A percentile compares a stretch with the other conserved stretches of the same genome.
Conservation (phyloP, 2,329 filamentous ascomycete species). For the Penicillium nordicum region DNA sequence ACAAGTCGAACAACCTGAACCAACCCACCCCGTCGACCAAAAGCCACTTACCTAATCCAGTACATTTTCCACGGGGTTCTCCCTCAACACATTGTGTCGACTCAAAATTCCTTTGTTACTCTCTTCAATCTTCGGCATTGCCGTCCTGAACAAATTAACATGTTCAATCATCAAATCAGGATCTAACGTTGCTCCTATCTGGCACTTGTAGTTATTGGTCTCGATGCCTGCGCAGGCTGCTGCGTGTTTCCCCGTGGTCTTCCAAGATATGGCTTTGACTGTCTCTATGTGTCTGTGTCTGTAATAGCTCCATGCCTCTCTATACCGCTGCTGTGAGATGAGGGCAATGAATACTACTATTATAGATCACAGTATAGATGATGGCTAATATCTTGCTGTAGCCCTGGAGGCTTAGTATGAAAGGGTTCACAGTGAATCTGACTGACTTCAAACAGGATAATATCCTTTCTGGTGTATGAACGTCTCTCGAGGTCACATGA, state of each 20-base stretch:
- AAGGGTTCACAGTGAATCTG: not conserved
- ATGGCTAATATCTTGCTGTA: not conserved
- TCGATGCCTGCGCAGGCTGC: no score
- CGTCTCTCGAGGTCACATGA: not conserved
- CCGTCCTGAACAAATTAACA: not conserved
- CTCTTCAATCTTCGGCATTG: not conserved
- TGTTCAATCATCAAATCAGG: not conserved
- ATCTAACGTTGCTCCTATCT: not conserved
- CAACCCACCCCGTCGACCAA: not conserved
- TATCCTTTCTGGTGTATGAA: not conserved
- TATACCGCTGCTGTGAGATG: not conserved
- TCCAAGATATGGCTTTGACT: not conserved
- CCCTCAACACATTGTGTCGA: not conserved
- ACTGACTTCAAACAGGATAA: not conserved
- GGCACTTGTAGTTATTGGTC: not conserved
- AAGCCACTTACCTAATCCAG: not conserved
- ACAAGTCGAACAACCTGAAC: not conserved
- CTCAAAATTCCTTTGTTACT: not conserved
- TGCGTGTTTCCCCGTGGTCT: not conserved
- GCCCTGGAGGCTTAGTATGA: not conserved
- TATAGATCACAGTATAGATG: not conserved
- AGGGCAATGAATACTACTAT: not conserved
- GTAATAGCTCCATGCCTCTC: not conserved
- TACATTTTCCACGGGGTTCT: not conserved
- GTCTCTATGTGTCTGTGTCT: not conserved